phyloP scores from a whole-genome alignment of 2,329 filamentous ascomycete genomes.

The Parascedosporium putredinis region DNA sequence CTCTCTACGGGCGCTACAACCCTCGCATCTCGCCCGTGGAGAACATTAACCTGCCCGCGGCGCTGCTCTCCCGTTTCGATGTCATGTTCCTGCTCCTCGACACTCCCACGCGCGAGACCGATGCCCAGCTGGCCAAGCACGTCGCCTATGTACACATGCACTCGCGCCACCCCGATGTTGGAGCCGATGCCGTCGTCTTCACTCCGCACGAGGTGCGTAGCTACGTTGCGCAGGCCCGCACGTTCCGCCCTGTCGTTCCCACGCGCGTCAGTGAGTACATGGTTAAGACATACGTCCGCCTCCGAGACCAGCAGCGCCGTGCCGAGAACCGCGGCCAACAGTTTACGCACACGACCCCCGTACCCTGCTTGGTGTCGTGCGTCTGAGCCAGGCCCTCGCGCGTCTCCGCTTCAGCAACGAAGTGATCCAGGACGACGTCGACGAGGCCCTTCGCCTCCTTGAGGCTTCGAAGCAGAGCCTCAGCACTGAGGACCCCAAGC shows the following conservation, averaged over 20 bases:
- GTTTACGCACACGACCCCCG: slow-evolving; percentile 91
- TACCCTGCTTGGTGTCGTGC: slow-evolving; percentile 84
- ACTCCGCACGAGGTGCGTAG: slow-evolving; percentile 87
- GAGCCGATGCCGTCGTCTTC: slow-evolving; percentile 59
- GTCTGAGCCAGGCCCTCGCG: slow-evolving; percentile 86
- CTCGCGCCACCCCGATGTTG: slow-evolving; percentile 75
- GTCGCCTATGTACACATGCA: slow-evolving; percentile 97
- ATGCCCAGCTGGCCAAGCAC: slow-evolving; percentile 90
- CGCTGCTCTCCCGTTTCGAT: slow-evolving; percentile 92
- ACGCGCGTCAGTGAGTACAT: slow-evolving; percentile 88
- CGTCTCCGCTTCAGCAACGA: slow-evolving; percentile 78
- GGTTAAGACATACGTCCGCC: slow-evolving; percentile 89
- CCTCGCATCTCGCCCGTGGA: slow-evolving; percentile 93
- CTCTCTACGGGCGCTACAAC: slow-evolving; percentile 95
- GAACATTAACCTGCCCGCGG: slow-evolving; percentile 98
- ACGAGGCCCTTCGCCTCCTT: slow-evolving; percentile 82
- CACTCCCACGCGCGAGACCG: slow-evolving; percentile 77
- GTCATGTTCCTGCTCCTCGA: slow-evolving; percentile 94
- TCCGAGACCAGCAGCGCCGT: slow-evolving; percentile 83
- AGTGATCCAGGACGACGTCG: slow-evolving; percentile 86
- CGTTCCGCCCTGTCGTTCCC: slow-evolving; percentile 78
- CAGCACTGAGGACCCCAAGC: slow-evolving; percentile 56
- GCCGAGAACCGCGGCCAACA: slow-evolving; percentile 87
- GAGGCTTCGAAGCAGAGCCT: slow-evolving; percentile 91
- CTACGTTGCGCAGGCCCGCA: slow-evolving; percentile 87